These are phyloP conservation scores for Erodium texanum DNA, from an alignment of 441 rosid species.

Conservation along the genomic window DNA sequence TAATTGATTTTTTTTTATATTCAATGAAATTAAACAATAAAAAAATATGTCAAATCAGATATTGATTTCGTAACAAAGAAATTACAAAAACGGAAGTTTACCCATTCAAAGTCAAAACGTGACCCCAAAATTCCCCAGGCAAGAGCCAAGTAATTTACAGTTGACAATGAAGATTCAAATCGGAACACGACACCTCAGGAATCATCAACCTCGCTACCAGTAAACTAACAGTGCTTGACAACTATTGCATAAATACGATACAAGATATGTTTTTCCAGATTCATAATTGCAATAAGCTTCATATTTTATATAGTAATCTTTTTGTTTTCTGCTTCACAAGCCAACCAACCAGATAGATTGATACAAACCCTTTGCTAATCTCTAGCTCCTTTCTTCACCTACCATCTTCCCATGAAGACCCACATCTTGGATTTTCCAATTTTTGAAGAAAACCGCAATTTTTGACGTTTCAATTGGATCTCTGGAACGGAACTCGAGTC, in stretches of 20 bases:
- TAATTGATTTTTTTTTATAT: no score
- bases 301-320: neutral
- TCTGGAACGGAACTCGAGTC: slow-evolving; percentile 16
- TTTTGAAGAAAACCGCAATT: neutral
- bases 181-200: neutral
- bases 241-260: neutral
- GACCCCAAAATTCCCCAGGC: neutral
- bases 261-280: neutral
- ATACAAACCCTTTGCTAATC: neutral
- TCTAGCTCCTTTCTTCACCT: neutral
- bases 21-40: no score
- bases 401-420: neutral
- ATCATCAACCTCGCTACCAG: neutral
- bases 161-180: neutral
- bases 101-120: neutral
- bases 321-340: neutral
- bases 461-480: neutral
- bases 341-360: neutral
- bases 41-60: no score
- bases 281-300: neutral
- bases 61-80: neutral
- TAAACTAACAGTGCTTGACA: neutral
- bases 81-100: neutral
- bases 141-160: neutral
- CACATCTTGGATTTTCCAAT: neutral